A percentile compares a stretch with the other conserved stretches of the same genome.
Conservation (phyloP, 2,329 filamentous ascomycete genomes). For the Scedosporium apiospermum region DNA sequence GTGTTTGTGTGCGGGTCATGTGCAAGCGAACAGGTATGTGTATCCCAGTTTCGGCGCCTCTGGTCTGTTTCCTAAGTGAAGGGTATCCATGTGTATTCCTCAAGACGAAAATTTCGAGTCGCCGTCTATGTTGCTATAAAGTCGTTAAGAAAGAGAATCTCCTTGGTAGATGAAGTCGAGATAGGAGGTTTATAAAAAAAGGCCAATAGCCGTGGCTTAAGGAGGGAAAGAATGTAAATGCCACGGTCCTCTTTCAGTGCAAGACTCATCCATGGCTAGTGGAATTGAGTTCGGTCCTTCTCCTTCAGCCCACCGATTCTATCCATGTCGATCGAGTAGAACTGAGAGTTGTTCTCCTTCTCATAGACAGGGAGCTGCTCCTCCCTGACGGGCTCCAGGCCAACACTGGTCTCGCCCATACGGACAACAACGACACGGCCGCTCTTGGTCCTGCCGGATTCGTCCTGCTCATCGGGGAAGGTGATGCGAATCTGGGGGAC, state of each 20-base stretch:
- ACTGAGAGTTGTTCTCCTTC: conserved; percentile 67
- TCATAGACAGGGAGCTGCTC: conserved; percentile 81
- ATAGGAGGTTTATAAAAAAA: neutral
- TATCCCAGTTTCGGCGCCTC: neutral
- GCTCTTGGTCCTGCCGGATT: conserved; percentile 68
- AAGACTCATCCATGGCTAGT: conserved; percentile 15
- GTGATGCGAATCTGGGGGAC: conserved; percentile 96
- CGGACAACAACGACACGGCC: conserved; percentile 87
- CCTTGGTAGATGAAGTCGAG: neutral
- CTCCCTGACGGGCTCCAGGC: conserved; percentile 78
- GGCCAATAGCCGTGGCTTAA: neutral
- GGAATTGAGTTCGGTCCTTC: conserved; percentile 50
- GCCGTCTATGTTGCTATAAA: neutral
- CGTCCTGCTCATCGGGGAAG: conserved; percentile 91
- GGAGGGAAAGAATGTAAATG: conserved; percentile 1
- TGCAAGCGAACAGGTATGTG: neutral
- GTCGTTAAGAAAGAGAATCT: neutral
- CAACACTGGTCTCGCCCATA: conserved; percentile 79
- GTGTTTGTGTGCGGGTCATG: neutral
- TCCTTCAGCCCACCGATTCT: conserved; percentile 91
- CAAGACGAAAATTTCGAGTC: neutral
- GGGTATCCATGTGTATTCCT: neutral
- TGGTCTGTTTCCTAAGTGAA: neutral
- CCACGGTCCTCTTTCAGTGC: neutral
- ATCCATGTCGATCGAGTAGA: conserved; percentile 91